Evolutionary conservation across 768 basidiomycete genomes (phyloP).

Genomic region (Hortiboletus campestris): DNA sequence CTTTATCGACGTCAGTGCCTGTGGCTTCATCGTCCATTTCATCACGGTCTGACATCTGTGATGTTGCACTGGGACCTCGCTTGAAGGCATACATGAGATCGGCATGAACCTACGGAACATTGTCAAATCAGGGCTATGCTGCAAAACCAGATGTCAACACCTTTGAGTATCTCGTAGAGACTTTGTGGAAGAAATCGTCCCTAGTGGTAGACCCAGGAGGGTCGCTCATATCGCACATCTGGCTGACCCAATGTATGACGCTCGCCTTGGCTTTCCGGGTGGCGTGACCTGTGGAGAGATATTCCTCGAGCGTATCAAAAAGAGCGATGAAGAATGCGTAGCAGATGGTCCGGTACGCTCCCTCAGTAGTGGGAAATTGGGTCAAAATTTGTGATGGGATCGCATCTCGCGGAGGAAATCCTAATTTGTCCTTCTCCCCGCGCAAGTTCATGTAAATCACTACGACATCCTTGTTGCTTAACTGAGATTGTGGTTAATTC

Average conservation of each 20-base stretch:
- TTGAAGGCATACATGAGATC: background rate
- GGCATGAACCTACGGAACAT: background rate
- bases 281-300: background rate
- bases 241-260: background rate
- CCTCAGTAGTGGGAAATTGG: background rate
- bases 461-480: conserved; percentile 10
- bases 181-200: background rate
- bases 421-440: background rate
- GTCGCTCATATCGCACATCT: conserved; percentile 6
- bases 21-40: background rate
- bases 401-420: conserved; percentile 15
- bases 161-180: background rate
- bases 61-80: background rate
- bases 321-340: conserved; percentile 15
- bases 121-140: background rate
- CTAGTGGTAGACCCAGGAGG: background rate
- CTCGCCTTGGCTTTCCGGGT: background rate
- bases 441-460: conserved; percentile 22
- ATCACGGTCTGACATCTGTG: background rate
- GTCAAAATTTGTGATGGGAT: conserved; percentile 15
- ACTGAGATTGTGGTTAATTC: background rate
- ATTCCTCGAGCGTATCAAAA: background rate
- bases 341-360: conserved; percentile 3
- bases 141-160: background rate
- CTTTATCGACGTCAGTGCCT: background rate